Percentiles rank a stretch among this genome's conserved stretches.
phyloP scores from a whole-genome alignment of 257 asterid species.

The Echium plantagineum region DNA sequence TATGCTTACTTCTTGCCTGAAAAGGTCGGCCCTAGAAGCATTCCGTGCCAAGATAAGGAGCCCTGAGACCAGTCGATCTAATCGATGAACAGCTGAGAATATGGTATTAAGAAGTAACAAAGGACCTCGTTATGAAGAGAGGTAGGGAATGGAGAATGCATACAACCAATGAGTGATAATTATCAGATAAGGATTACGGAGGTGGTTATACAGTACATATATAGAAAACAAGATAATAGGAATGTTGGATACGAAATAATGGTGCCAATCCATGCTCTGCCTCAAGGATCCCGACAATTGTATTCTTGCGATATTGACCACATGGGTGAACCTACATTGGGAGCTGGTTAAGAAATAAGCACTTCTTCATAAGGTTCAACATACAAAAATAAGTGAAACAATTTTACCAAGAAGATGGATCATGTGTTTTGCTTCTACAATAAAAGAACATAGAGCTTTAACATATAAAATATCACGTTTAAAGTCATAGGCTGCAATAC shows the following conservation, averaged over 20 bases:
- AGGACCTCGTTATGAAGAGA: background rate
- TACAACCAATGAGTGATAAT: background rate
- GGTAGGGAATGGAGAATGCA: background rate
- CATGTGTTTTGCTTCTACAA: too few relatives aligned
- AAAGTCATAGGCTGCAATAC: too few relatives aligned
- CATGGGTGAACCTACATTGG: constrained; percentile 84
- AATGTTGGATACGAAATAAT: constrained; percentile 74
- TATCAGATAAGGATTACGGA: too few relatives aligned
- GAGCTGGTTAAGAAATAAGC: background rate
- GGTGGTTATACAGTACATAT: constrained; percentile 5
- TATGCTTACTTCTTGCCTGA: constrained; percentile 69
- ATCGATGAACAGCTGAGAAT: constrained; percentile 70
- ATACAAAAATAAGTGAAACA: background rate
- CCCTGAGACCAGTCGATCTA: constrained; percentile 96
- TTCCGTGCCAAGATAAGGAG: constrained; percentile 91
- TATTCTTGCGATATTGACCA: constrained; percentile 97
- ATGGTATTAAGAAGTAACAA: constrained; percentile 34
- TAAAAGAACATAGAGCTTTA: too few relatives aligned
- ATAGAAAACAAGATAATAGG: constrained; percentile 3
- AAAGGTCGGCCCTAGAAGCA: constrained; percentile 74
- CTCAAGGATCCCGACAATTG: constrained; percentile 82
- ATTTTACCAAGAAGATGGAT: too few relatives aligned
- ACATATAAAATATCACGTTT: too few relatives aligned
- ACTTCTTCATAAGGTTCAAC: background rate
- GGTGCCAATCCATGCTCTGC: constrained; percentile 92